phyloP scores from a whole-genome alignment of 2,329 filamentous ascomycete genomes.

The Alternaria metachromatica region DNA sequence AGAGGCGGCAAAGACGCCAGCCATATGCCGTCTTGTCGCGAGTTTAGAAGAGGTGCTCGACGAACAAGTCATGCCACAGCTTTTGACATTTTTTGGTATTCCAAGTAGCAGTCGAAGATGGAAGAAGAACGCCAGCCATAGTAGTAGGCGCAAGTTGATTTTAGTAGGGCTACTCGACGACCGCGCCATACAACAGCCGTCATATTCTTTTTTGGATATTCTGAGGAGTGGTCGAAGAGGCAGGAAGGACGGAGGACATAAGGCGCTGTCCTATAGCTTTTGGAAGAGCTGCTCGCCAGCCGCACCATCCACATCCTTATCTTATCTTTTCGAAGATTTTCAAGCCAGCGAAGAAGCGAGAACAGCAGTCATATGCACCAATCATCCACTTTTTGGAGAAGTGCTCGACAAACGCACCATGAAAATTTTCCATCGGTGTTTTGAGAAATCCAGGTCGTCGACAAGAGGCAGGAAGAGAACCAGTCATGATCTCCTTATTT shows the following conservation, averaged over 20 bases:
- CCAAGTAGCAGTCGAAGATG: background rate
- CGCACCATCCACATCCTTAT: too few species aligned
- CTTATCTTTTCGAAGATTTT: too few species aligned
- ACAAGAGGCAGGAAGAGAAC: background rate
- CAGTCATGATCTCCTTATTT: background rate
- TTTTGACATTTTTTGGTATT: fast-evolving
- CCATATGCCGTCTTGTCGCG: too few species aligned
- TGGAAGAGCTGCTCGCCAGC: background rate
- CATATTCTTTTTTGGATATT: too few species aligned
- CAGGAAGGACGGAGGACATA: background rate
- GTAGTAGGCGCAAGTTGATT: too few species aligned
- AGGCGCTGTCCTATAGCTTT: too few species aligned
- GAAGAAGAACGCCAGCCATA: background rate
- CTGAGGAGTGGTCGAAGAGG: background rate
- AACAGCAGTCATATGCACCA: background rate
- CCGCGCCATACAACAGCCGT: background rate
- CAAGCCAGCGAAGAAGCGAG: background rate
- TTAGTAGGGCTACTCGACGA: too few species aligned
- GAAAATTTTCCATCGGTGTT: too few species aligned
- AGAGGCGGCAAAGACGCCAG: too few species aligned
- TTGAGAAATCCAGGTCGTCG: too few species aligned
- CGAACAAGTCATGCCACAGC: fast-evolving
- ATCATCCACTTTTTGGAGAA: too few species aligned
- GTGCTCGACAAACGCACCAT: too few species aligned
- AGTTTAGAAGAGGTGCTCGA: background rate